Evolutionary conservation across 306 rosid species (phyloP).

Genomic region (Quercus bicolor): DNA sequence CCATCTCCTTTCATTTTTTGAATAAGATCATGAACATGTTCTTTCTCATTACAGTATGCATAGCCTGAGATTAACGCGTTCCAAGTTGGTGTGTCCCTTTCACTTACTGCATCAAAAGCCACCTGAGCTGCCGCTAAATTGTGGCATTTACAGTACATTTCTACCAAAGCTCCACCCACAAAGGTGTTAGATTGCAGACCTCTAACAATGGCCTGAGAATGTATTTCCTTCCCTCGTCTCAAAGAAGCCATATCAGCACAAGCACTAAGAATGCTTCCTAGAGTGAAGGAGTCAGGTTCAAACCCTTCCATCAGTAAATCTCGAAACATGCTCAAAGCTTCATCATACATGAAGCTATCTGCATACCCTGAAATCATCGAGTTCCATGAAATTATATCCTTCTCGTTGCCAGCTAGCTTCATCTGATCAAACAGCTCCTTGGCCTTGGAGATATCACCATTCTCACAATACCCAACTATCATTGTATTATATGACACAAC

Average conservation of each 20-base stretch:
- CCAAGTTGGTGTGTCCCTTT: slow-evolving; percentile 56
- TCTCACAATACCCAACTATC: slow-evolving; percentile 53
- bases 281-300: slow-evolving; percentile 50
- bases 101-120: slow-evolving; percentile 42
- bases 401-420: slow-evolving; percentile 23
- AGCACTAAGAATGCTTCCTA: slow-evolving; percentile 47
- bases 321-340: slow-evolving; percentile 38
- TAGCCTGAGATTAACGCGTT: slow-evolving; percentile 50
- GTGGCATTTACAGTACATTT: slow-evolving; percentile 48
- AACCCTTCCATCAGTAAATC: slow-evolving; percentile 36
- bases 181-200: slow-evolving; percentile 47
- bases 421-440: slow-evolving; percentile 45
- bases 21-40: slow-evolving; percentile 32
- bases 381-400: slow-evolving; percentile 51
- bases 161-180: slow-evolving; percentile 64
- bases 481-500: slow-evolving; percentile 45
- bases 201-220: slow-evolving; percentile 38
- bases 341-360: slow-evolving; percentile 26
- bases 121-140: slow-evolving; percentile 37
- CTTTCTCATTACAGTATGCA: slow-evolving; percentile 25
- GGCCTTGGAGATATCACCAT: slow-evolving; percentile 39
- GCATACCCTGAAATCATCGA: slow-evolving; percentile 50
- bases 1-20: slow-evolving; percentile 43
- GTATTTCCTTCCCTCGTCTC: slow-evolving; percentile 43
- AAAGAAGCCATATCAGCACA: slow-evolving; percentile 40